Conservation (phyloP, 495 filamentous ascomycete species). For the Margaritispora aquatica region DNA sequence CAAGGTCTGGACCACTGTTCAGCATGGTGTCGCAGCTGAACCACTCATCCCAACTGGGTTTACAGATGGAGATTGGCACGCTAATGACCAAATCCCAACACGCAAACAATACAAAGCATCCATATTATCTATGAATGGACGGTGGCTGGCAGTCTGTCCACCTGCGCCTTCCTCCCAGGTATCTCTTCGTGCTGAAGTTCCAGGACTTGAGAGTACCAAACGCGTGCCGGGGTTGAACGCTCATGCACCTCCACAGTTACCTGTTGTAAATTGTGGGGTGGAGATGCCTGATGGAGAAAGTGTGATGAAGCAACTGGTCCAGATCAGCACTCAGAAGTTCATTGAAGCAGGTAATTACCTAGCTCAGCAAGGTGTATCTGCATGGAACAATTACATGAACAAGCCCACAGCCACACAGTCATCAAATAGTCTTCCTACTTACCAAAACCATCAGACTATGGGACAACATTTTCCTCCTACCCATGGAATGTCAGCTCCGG, state of each 20-base stretch:
- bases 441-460: constrained; percentile 22
- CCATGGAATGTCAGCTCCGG: constrained; percentile 49
- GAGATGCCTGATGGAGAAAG: constrained; percentile 76
- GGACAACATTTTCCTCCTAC: constrained; percentile 65
- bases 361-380: constrained; percentile 73
- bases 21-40: constrained; percentile 34
- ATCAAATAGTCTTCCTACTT: background rate
- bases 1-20: constrained; percentile 81
- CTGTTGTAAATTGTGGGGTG: constrained; percentile 64
- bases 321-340: constrained; percentile 86
- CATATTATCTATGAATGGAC: constrained; percentile 66
- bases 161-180: constrained; percentile 62
- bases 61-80: constrained; percentile 46
- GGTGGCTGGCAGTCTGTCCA: constrained; percentile 83
- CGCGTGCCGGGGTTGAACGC: constrained; percentile 56
- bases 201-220: constrained; percentile 23
- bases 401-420: constrained; percentile 35
- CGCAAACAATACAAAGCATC: constrained; percentile 37
- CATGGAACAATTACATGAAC: constrained; percentile 87
- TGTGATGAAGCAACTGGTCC: constrained; percentile 75
- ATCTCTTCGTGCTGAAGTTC: constrained; percentile 56
- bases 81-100: constrained; percentile 33
- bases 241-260: constrained; percentile 67
- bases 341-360: constrained; percentile 84
- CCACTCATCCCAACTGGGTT: constrained; percentile 42